These are phyloP conservation scores for Diaporthe eres DNA, from an alignment of 2,329 filamentous ascomycete genomes.

Conservation along the genomic window DNA sequence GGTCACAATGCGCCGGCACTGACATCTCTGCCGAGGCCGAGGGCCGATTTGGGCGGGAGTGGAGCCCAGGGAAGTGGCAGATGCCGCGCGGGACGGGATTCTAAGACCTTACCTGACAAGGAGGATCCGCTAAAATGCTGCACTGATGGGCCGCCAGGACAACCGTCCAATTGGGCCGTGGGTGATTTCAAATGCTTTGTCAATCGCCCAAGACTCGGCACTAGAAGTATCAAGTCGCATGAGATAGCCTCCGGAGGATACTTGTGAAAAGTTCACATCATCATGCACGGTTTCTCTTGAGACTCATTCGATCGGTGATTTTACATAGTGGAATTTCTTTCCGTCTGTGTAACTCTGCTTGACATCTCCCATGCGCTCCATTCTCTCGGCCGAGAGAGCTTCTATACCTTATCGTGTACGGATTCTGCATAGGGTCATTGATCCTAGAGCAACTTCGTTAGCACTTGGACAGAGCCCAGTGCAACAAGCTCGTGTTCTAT, in stretches of 20 bases:
- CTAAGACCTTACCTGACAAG: background rate
- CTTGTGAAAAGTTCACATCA: background rate
- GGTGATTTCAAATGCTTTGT: conserved; percentile 41
- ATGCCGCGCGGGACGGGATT: conserved; percentile 19
- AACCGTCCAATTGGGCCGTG: conserved; percentile 32
- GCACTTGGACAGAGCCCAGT: background rate
- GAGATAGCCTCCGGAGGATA: background rate
- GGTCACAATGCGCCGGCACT: background rate
- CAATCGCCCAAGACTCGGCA: conserved; percentile 34
- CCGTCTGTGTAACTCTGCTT: background rate
- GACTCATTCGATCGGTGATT: background rate
- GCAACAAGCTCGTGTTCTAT: background rate
- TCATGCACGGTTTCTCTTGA: background rate
- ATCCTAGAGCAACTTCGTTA: background rate
- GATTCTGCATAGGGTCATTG: background rate
- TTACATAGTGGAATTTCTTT: background rate
- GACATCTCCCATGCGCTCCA: background rate
- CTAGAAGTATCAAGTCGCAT: background rate
- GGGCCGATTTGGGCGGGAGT: conserved; percentile 12
- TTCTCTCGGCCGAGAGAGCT: conserved; percentile 26
- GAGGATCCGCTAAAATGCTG: conserved; percentile 1
- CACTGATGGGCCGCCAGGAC: background rate
- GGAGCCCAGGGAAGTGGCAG: background rate
- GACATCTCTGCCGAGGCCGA: conserved; percentile 8
- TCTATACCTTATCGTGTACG: background rate